A percentile compares a stretch with the other conserved stretches of the same genome.
These are phyloP conservation scores for Colletotrichum noveboracense DNA, from an alignment of 2,329 filamentous ascomycete species.

Conservation along the genomic window DNA sequence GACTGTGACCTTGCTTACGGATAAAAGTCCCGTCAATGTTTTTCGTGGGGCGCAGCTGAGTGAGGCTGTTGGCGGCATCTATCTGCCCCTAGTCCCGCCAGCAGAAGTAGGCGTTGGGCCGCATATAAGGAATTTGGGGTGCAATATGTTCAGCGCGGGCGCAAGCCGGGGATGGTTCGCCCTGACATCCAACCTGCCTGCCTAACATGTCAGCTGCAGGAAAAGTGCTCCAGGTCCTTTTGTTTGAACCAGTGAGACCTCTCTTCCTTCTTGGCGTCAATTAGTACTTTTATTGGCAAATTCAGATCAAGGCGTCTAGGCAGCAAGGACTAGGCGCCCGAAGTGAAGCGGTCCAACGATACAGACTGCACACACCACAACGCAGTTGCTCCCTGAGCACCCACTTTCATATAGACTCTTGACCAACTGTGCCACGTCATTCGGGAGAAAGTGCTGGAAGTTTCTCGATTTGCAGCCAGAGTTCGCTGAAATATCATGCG, in stretches of 20 bases:
- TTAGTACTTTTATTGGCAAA: neutral
- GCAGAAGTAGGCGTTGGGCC: neutral
- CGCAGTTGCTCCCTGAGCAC: neutral
- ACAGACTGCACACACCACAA: neutral
- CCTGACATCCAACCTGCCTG: neutral
- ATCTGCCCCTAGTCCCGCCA: neutral
- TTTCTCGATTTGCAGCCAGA: neutral
- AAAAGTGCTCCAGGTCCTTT: neutral
- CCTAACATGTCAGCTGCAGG: neutral
- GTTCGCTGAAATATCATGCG: neutral
- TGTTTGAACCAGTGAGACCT: accelerated
- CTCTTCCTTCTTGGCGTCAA: neutral
- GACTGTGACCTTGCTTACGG: neutral
- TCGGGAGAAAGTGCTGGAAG: neutral
- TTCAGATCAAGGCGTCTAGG: neutral
- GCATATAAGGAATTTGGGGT: neutral
- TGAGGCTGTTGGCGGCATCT: neutral
- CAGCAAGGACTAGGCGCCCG: neutral
- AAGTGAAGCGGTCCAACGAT: neutral
- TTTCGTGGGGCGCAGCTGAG: neutral
- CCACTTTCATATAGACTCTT: neutral
- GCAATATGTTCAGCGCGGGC: neutral
- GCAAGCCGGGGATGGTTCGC: neutral
- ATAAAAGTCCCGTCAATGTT: neutral
- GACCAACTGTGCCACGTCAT: neutral